These are phyloP conservation scores for Claviceps humidiphila DNA, from an alignment of 2,329 filamentous ascomycete species.

Conservation along the genomic window DNA sequence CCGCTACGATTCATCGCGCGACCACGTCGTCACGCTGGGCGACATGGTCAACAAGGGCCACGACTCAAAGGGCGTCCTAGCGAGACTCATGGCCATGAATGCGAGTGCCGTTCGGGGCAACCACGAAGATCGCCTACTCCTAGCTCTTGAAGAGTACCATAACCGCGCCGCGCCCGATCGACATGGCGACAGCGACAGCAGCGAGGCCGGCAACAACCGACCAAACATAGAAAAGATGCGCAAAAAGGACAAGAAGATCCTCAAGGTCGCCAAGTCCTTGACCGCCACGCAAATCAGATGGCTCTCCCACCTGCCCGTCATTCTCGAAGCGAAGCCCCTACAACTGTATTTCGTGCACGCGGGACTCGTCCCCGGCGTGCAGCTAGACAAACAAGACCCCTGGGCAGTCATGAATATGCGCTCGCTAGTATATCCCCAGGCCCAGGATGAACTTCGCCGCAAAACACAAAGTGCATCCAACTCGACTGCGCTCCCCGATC, in stretches of 20 bases:
- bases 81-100: slow-evolving; percentile 56
- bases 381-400: slow-evolving; percentile 58
- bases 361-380: slow-evolving; percentile 65
- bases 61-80: slow-evolving; percentile 65
- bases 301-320: slow-evolving; percentile 62
- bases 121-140: slow-evolving; percentile 78
- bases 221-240: slow-evolving; percentile 14
- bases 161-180: slow-evolving; percentile 14
- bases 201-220: slow-evolving; percentile 9
- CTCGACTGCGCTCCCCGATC: not conserved
- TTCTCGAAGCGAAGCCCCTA: slow-evolving; percentile 57
- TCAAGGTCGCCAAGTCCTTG: slow-evolving; percentile 43
- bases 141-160: slow-evolving; percentile 34
- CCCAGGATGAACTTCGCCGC: slow-evolving; percentile 28
- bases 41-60: slow-evolving; percentile 82
- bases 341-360: slow-evolving; percentile 65
- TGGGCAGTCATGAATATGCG: slow-evolving; percentile 88
- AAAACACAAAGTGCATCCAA: slow-evolving; percentile 11
- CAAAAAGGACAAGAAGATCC: slow-evolving; percentile 24
- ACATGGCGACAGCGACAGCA: not conserved
- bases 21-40: slow-evolving; percentile 65
- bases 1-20: slow-evolving; percentile 40
- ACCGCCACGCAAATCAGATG: slow-evolving; percentile 49
- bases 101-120: slow-evolving; percentile 83
- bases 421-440: slow-evolving; percentile 47